Evolutionary conservation across 176 grass and related monocot species (phyloP), one percentile per base, ranked within the genome.

Genomic region (Musa schizocarpa): DNA sequence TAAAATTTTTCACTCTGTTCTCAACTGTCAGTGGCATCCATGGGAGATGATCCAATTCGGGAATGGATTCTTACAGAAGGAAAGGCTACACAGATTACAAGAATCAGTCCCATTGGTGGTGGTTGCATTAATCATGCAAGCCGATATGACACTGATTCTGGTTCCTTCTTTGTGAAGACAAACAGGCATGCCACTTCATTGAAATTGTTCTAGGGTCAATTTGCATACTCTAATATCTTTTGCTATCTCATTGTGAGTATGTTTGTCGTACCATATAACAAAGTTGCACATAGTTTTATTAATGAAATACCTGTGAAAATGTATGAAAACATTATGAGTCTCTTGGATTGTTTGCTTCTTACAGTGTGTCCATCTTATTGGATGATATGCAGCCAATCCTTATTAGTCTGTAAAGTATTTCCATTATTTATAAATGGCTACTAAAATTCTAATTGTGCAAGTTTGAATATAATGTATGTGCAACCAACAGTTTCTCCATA

Each of bases 11-110:
- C 49, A 8, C 19, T 68, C 11, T 72, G 77, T 52, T 69, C 43
- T 29, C 11, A 22, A 71, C 34, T 29, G 13, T 20, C 84, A 94
- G 95, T 94, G 90, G 84, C 90, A 7, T 80, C 78, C 11, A 53
- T 89, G 65, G 80, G 84, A 21, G 78, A 91, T 57, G 95, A 98
- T 62, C 95, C 88, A 9, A 81, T 94, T 81, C 87, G 77, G 53
- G 81, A 93, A 51, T 99, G 95, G 95, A 94, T 99, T 78, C 88
- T 94, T 11, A 91, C 88, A 5, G 86, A 99, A 85, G 95, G 95
- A 54, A 99, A 99, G 77, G 95, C 90, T 69, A 89, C 82, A 1
- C 66, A 84, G 64, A 99, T 99, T 67, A 89, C 83, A 69, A 84
- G 88, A 82, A 87, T 85, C 66, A 86, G 88, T 69, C 84, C 95